These are phyloP conservation scores for Pittosporum tobira DNA, from an alignment of 129 eudicot species.

Conservation along the genomic window DNA sequence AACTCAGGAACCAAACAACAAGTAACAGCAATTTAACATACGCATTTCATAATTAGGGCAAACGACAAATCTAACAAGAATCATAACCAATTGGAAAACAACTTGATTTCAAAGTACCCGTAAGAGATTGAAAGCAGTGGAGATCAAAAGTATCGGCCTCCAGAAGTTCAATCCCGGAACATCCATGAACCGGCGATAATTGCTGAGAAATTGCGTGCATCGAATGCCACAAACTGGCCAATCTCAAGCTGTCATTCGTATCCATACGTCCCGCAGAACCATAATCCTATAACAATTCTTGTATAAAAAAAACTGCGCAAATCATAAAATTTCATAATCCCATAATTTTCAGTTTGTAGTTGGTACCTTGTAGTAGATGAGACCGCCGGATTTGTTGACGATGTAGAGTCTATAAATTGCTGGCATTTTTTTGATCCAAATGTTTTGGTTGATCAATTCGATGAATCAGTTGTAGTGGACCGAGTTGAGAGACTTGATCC, in stretches of 20 bases:
- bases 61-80: no score
- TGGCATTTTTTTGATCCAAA: no score
- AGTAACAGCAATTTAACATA: no score
- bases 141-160: slow-evolving; percentile 96
- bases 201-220: slow-evolving; percentile 99
- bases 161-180: slow-evolving; percentile 79
- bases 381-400: slow-evolving; percentile 96
- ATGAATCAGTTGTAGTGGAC: no score
- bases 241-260: slow-evolving; percentile 82
- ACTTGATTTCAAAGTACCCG: slow-evolving; percentile 36
- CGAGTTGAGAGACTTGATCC: no score
- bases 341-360: no score
- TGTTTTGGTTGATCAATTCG: no score
- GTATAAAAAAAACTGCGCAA: not conserved
- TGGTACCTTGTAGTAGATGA: slow-evolving; percentile 93
- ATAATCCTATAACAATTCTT: slow-evolving; percentile 40
- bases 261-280: slow-evolving; percentile 98
- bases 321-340: not conserved
- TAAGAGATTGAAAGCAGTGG: slow-evolving; percentile 97
- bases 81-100: no score
- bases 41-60: no score
- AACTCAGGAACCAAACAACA: no score
- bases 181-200: slow-evolving; percentile 68
- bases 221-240: slow-evolving; percentile 95
- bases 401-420: slow-evolving; percentile 90